Base-by-base conservation (phyloP, 805 yeast species). In the Lipomyces starkeyi region DNA sequence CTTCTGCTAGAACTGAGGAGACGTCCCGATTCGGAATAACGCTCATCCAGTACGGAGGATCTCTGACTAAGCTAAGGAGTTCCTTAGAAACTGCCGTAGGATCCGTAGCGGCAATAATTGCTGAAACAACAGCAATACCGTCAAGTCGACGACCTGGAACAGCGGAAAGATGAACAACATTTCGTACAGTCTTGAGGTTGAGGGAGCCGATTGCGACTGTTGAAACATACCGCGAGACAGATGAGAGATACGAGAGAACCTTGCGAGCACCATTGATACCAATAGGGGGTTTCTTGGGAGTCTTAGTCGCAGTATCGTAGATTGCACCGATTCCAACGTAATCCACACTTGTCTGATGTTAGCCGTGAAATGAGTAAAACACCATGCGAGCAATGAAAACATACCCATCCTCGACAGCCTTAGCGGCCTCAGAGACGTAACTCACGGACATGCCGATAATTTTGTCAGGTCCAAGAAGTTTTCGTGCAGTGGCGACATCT, bases 61-160 rank as follows among this genome's bases (percentile, higher is more conserved):
- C 71, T 17, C 75, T 67, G 68, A 81, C 77, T 4, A 78, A 73
- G 0, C 66, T 47, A 13, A 75, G 78, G 55, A 85, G 78, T 2
- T 76, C 77, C 43, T 61, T 73, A 0, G 93, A 84, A 0, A 90
- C 87, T 2, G 71, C 64, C 0, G 77, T 84, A 0, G 94, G 88
- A 69, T 85, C 83, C 9, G 73, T 67, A 0, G 83, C 80, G 1
- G 91, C 91, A 88, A 92, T 90, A 13, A 91, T 88, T 72, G 91
- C 89, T 7, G 97, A 91, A 1, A 93, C 98, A 14, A 93, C 88
- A 1, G 97, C 95, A 14, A 91, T 86, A n/a, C 98, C 98, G 75
- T 91, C 91, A 8, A 90, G 76, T 81, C 75, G 57, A 81, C 76
- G 59, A 77, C 78, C 6, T 13, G 68, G 71, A 34, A 69, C 68